Base-by-base conservation (phyloP, 2,329 filamentous ascomycete species). In the Pseudopithomyces maydicus region DNA sequence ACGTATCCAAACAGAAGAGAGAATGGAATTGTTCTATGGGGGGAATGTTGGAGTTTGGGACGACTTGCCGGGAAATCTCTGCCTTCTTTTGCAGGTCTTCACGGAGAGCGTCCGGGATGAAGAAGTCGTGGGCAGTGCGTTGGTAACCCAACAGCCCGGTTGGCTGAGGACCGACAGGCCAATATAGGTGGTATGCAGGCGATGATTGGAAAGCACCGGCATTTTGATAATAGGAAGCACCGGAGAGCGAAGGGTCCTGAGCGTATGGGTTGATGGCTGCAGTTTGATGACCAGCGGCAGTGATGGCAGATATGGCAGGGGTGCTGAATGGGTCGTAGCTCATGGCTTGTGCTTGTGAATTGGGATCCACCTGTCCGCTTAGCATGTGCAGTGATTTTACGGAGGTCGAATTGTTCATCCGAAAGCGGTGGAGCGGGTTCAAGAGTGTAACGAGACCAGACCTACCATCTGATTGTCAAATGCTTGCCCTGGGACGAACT, bases 61-160 rank as follows among this genome's bases (percentile, higher is more conserved):
- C 86, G 7, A 91, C 89, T 74, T 97, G 94, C 52, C 91, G 83
- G 5, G 91, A 87, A 26, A 94, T 91, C 68, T 96, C 93, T 0
- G 90, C 84, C 77, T 94, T 97, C 77, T 90, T 92, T 71, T 96
- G 92, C 60, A 97, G 79, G 32, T 97, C 92, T 77, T 97, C 91
- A 53, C 95, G 85, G 6, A 96, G 77, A 57, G 91, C 88, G 68
- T 97, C 93, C 0, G 92, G 87, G 41, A 98, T 85, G 75, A 99
- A 99, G 63, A 98, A 91, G 71, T 98, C 93, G 70, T 96, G 91
- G 1, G 91, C 88, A 55, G 89, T 88, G 57, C 91, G 87, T 73
- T 99, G 94, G 71, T 96, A 97, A 2, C 90, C 87, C 63, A 90
- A 82, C 29, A 97, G 82, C 61, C 92, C 92, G 60, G 94, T 90